Percentiles rank a stretch among this genome's conserved stretches.
Conservation (phyloP, 345 rosid genomes). For the Citrus australasica region DNA sequence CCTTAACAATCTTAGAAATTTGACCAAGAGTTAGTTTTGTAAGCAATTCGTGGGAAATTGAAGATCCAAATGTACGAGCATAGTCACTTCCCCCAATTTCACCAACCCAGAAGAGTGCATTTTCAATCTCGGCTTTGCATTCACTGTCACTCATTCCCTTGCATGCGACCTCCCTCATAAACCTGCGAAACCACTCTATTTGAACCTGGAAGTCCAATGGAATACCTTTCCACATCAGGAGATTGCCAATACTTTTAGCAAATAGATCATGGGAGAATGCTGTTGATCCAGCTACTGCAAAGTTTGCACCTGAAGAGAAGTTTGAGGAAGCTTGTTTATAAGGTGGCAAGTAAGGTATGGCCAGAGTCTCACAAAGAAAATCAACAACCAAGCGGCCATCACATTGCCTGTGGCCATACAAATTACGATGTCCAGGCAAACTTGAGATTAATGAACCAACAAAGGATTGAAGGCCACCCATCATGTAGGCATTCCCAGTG, state of each 20-base stretch:
- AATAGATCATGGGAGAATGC: conserved; percentile 21
- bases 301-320: conserved; percentile 32
- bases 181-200: conserved; percentile 38
- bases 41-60: conserved; percentile 13
- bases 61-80: conserved; percentile 27
- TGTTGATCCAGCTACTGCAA: conserved; percentile 42
- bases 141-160: background rate
- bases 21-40: conserved; percentile 19
- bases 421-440: background rate
- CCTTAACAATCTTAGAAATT: conserved; percentile 26
- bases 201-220: conserved; percentile 28
- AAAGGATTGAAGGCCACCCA: conserved; percentile 25
- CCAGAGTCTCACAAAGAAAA: conserved; percentile 29
- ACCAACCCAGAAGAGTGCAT: conserved; percentile 43
- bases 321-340: conserved; percentile 9
- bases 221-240: conserved; percentile 23
- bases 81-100: conserved; percentile 40
- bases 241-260: background rate
- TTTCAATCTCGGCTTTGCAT: conserved; percentile 11
- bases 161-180: background rate
- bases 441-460: background rate
- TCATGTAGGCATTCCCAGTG: conserved; percentile 33
- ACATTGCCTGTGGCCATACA: conserved; percentile 4
- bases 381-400: conserved; percentile 41
- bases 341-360: conserved; percentile 27